Evolutionary conservation across 2,329 filamentous ascomycete genomes (phyloP), one percentile per base, ranked within the genome.

Genomic region (Penicillium occitanis): DNA sequence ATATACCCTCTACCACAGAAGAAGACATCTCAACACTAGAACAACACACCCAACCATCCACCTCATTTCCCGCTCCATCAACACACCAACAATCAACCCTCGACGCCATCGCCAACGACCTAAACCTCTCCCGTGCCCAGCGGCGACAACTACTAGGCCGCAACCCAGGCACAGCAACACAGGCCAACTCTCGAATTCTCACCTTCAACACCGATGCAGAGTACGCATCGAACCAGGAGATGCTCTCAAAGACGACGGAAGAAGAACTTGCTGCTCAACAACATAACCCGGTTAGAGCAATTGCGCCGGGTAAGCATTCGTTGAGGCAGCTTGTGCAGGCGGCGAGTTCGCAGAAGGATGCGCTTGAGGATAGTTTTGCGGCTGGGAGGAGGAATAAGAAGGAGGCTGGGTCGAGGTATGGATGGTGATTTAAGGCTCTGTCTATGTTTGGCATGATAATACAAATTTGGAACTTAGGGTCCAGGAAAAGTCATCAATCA

Each of bases 351-450:
- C 93, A 98, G 79, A 88, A 89, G 74, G 92, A 96, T 11, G 93
- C 92, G 2, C 81, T 97, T 70, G 93, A 97, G 79, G 94, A 98
- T 74, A 93, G 91, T 75, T 97, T 97, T 81, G 92, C 92, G 22
- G 83, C 89, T 70, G 91, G 92, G 5, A 89, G 87, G 80, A 87
- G 85, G 72, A 95, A 93, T 73, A 89, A 91, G 77, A 89, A 87
- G 72, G 93, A 97, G 76, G 92, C 92, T 22, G 91, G 91, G 3
- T 88, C 87, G 66, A 87, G 87, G 72, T 97, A 97, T 80, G 93
- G 93, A 5, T 97, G 92, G 91, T 89, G 73, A 72, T 66, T 2
- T 48, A 53, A 44, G 35, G 53, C n/a, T 19, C 25, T 35, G 4
- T 37, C 17, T 58, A 48, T 37, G 35, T 37, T 37, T 14, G 17